Conservation (phyloP, 768 basidiomycete genomes). For the Chalciporus chontae region DNA sequence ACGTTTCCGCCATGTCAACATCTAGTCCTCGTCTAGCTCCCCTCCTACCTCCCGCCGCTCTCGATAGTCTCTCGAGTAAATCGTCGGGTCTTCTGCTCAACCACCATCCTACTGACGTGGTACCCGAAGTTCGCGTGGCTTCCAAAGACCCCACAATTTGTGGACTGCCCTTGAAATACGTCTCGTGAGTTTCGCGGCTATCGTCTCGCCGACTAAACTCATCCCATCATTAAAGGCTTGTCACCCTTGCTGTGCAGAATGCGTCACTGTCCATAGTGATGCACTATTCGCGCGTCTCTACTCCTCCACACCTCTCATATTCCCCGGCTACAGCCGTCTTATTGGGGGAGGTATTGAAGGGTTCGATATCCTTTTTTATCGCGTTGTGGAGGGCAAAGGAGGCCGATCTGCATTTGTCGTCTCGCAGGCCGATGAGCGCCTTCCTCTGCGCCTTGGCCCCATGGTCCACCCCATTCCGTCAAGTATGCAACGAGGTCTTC, state of each 20-base stretch:
- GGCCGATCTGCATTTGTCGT: conserved; percentile 38
- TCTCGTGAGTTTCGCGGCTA: conserved; percentile 53
- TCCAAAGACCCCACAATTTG: conserved; percentile 50
- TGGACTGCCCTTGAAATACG: conserved; percentile 75
- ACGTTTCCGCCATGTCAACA: conserved; percentile 13
- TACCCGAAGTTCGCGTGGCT: conserved; percentile 23
- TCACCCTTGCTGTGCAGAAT: conserved; percentile 92
- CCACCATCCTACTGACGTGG: conserved; percentile 32
- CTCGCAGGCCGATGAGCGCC: conserved; percentile 38
- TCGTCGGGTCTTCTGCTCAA: conserved; percentile 34
- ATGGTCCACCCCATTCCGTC: conserved; percentile 48
- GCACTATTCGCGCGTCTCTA: conserved; percentile 96
- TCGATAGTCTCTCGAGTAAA: conserved; percentile 41
- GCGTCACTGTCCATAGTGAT: conserved; percentile 94
- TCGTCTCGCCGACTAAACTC: conserved; percentile 6
- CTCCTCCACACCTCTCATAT: conserved; percentile 73
- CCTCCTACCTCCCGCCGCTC: conserved; percentile 46
- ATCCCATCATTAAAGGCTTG: conserved; percentile 43
- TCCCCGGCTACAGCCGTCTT: conserved; percentile 94
- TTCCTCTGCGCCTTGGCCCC: conserved; percentile 39
- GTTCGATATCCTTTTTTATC: conserved; percentile 85
- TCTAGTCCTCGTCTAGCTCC: conserved; percentile 46
- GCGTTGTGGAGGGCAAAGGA: conserved; percentile 59
- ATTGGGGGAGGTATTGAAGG: conserved; percentile 91
- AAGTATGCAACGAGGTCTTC: conserved; percentile 71